Conservation (phyloP, 1,284 basidiomycete species). For the Tausonia pullulans region DNA sequence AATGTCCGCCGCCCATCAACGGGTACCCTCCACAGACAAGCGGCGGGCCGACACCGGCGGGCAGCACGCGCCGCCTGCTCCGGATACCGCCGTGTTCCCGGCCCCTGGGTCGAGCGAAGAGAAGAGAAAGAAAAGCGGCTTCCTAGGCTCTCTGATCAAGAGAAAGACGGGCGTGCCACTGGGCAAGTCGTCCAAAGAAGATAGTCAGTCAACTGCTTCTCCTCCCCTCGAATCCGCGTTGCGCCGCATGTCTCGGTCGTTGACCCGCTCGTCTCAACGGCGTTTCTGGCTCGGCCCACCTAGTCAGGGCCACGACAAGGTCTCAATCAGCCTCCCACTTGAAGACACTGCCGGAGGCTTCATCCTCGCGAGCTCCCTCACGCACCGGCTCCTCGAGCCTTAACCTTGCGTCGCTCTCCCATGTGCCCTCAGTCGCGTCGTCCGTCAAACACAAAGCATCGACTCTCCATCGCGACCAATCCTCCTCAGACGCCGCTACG, state of each 20-base stretch:
- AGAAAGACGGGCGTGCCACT: constrained; percentile 1
- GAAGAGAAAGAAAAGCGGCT: constrained; percentile 9
- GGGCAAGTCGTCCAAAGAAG: constrained; percentile 1
- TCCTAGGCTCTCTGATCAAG: constrained; percentile 10
- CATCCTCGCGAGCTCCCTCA: neutral
- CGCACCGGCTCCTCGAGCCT: neutral
- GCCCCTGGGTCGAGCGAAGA: neutral
- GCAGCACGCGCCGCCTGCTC: too few species aligned
- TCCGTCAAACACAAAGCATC: neutral
- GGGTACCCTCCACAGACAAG: neutral
- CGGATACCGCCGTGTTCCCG: neutral
- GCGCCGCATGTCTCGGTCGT: neutral
- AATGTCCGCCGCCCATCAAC: neutral
- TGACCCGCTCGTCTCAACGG: neutral
- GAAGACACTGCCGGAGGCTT: neutral
- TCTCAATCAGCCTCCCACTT: neutral
- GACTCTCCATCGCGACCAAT: neutral
- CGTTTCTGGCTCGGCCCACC: neutral
- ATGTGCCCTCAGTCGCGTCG: neutral
- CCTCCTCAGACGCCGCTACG: neutral
- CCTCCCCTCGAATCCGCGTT: neutral
- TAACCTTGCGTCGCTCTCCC: constrained; percentile 2
- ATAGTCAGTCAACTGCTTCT: neutral
- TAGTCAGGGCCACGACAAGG: neutral
- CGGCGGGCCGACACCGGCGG: neutral